These are phyloP conservation scores for Epithele typhae DNA, from an alignment of 768 basidiomycete genomes.

Conservation along the genomic window DNA sequence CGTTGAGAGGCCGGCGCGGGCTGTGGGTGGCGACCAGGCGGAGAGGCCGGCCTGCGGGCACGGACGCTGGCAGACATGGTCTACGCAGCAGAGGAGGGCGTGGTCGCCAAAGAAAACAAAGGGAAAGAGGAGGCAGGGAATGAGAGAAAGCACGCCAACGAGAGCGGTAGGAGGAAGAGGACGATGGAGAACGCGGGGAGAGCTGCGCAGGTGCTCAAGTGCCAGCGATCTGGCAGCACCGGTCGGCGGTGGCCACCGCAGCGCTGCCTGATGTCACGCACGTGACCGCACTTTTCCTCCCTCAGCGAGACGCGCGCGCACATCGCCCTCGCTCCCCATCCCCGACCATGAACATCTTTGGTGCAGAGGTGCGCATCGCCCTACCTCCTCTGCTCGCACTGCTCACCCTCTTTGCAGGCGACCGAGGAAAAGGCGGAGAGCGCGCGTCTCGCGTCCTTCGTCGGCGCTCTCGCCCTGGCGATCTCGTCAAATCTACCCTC, in stretches of 20 bases:
- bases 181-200: slow-evolving; percentile 1
- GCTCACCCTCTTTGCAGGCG: slow-evolving; percentile 40
- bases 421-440: slow-evolving; percentile 96
- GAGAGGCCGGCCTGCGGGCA: slow-evolving; percentile 65
- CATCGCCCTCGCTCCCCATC: not conserved
- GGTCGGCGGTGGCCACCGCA: too few relatives aligned
- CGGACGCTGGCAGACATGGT: slow-evolving; percentile 49
- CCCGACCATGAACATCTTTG: slow-evolving; percentile 68
- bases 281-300: not conserved
- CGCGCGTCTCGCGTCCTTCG: slow-evolving; percentile 96
- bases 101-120: not conserved
- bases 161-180: not conserved
- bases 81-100: not conserved
- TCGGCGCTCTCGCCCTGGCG: slow-evolving; percentile 97
- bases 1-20: slow-evolving; percentile 37
- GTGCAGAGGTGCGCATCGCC: slow-evolving; percentile 45
- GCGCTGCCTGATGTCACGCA: too few relatives aligned
- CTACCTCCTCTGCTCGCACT: slow-evolving; percentile 1
- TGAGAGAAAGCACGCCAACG: slow-evolving; percentile 12
- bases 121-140: not conserved
- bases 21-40: slow-evolving; percentile 45
- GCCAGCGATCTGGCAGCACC: too few relatives aligned
- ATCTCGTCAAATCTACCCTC: slow-evolving; percentile 97
- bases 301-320: not conserved
- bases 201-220: not conserved